phyloP scores from a whole-genome alignment of 192 early-diverging fungal genomes.

The Physocladia obscura region DNA sequence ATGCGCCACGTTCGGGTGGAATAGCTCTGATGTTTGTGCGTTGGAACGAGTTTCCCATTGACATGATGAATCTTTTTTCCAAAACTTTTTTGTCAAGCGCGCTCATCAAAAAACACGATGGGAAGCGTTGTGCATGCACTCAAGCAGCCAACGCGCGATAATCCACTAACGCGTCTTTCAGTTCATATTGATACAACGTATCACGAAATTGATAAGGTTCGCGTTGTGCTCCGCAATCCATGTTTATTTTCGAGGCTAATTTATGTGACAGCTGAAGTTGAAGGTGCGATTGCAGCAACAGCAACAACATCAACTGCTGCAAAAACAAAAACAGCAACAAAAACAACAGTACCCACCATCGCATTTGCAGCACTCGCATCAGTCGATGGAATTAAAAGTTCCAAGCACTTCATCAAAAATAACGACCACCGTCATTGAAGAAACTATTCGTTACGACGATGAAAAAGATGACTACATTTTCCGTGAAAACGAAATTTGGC shows the following conservation, averaged over 20 bases:
- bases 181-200: neutral
- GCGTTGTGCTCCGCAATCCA: too few relatives aligned
- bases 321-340: neutral
- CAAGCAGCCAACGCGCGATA: neutral
- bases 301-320: neutral
- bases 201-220: neutral
- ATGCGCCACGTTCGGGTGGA: slow-evolving; percentile 85
- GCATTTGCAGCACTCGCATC: neutral
- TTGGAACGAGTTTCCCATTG: slow-evolving; percentile 27
- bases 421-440: neutral
- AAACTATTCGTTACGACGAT: slow-evolving; percentile 21
- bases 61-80: too few relatives aligned
- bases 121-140: too few relatives aligned
- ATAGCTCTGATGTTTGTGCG: slow-evolving; percentile 42
- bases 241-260: too few relatives aligned
- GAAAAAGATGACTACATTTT: slow-evolving; percentile 39
- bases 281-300: neutral
- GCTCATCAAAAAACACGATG: too few relatives aligned
- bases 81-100: too few relatives aligned
- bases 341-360: neutral
- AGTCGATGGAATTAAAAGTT: too few relatives aligned
- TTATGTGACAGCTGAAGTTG: too few relatives aligned
- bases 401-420: neutral
- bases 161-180: neutral
- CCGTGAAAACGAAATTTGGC: slow-evolving; percentile 25